Base-by-base conservation (phyloP, 768 basidiomycete species). In the Amanita muscaria region DNA sequence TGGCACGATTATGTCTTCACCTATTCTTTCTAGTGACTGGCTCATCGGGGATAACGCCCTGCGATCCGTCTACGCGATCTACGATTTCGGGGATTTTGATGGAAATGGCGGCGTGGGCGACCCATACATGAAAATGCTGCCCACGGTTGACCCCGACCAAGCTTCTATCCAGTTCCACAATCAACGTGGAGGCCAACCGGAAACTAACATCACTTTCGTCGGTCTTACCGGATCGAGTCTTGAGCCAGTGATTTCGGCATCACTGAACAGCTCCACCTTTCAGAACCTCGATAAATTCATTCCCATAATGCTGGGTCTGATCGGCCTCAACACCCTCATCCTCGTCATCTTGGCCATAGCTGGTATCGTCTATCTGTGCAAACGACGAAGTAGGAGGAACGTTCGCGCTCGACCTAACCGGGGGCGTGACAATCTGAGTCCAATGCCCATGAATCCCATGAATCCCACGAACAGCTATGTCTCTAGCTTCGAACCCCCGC, bases 11-110 rank as follows among this genome's bases (percentile, higher is more conserved):
- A 31, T 42, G 34, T 42, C 44, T 48, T 34, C 11, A 39, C 32
- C 47, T 10, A 2, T n/a, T 40, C 16, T 44, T 51, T 15, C 9
- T 48, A 88, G 86, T 56, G 88, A 91, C 58, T 83, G 85, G 80
- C 69, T 91, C 35, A 57, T 89, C 42, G 88, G 88, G 16, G 88
- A 85, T 61, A 89, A 86, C 54, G 73, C 88, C 57, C 71, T 91
- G 48, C 86, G 88, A 47, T 84, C 85, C 12, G 65, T 89, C 30
- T 90, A 90, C 61, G 74, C 84, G 6, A 64, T 91, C 45, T 91
- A 88, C 59, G 83, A 89, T 61, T 91, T 83, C 56, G 88, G 88
- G 18, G 84, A 90, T 63, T 88, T 77, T 52, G 74, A 80, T 55
- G 58, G 69, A 10, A 65, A 70, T 4, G 80, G 78, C 29, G 61